phyloP scores from a whole-genome alignment of 176 grass and related monocot genomes.

The Oryza officinalis region DNA sequence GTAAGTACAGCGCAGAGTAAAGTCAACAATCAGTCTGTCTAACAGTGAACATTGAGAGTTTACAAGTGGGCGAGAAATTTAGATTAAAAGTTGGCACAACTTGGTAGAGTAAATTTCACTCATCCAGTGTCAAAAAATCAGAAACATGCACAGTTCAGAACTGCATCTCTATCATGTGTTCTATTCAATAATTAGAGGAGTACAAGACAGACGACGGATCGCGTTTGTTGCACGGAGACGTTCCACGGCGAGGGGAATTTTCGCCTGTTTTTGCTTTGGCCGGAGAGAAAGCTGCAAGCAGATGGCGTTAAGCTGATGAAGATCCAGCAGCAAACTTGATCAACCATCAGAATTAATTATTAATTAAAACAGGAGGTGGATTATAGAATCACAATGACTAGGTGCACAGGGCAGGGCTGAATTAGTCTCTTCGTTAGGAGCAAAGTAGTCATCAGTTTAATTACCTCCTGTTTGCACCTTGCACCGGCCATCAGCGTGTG shows the following conservation, averaged over 20 bases:
- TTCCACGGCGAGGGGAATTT: neutral
- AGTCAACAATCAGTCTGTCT: no score
- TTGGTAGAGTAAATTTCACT: no score
- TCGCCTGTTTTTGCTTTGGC: slow-evolving; percentile 18
- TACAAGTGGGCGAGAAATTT: no score
- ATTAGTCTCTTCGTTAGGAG: slow-evolving; percentile 33
- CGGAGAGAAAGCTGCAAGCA: slow-evolving; percentile 25
- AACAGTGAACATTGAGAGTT: no score
- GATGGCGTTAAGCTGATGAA: slow-evolving; percentile 13
- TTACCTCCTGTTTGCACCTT: neutral
- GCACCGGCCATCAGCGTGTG: neutral
- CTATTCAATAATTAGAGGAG: neutral
- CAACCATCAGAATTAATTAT: neutral
- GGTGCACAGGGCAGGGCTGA: neutral
- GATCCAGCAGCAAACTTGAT: neutral
- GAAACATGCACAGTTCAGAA: no score
- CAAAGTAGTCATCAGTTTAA: neutral
- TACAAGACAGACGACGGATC: slow-evolving; percentile 2
- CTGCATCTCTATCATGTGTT: no score
- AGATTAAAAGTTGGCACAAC: no score
- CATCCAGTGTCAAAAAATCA: neutral
- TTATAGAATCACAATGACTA: neutral
- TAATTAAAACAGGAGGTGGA: neutral
- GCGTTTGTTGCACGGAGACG: neutral
- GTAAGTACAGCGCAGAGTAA: no score